A percentile compares a stretch with the other conserved stretches of the same genome.
These are phyloP conservation scores for Lactarius trivialis DNA, from an alignment of 768 basidiomycete species.

Conservation along the genomic window DNA sequence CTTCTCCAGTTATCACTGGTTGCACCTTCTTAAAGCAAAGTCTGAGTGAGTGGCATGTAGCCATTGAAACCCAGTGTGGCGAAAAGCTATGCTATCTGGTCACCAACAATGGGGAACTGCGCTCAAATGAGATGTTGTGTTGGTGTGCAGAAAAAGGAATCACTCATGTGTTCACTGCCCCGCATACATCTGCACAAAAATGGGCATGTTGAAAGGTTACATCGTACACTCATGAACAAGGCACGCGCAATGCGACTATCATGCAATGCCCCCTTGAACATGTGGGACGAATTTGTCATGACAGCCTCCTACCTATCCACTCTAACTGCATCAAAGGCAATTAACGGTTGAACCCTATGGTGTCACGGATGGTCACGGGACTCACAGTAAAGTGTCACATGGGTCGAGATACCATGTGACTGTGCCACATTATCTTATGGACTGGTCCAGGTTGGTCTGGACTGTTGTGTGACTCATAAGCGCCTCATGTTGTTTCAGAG, in stretches of 20 bases:
- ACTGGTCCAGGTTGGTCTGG: no score
- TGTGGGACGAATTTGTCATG: neutral
- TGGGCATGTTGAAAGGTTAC: neutral
- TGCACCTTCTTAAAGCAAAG: neutral
- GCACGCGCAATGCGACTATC: neutral
- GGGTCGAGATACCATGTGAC: no score
- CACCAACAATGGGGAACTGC: neutral
- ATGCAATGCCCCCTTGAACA: neutral
- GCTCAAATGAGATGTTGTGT: neutral
- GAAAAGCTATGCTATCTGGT: neutral
- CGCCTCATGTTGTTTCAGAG: no score
- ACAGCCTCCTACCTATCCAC: constrained; percentile 1
- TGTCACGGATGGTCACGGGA: no score
- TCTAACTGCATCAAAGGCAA: constrained; percentile 20
- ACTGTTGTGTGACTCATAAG: no score
- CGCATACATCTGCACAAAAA: constrained; percentile 6
- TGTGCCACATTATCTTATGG: no score
- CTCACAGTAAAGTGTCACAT: no score
- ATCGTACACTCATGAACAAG: neutral
- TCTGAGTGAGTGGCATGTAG: neutral
- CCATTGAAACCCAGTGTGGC: neutral
- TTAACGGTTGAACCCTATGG: neutral
- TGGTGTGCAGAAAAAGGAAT: neutral
- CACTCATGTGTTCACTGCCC: neutral
- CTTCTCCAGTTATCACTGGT: neutral